Conservation (phyloP, 345 rosid genomes). For the Fremontodendron californicum region DNA sequence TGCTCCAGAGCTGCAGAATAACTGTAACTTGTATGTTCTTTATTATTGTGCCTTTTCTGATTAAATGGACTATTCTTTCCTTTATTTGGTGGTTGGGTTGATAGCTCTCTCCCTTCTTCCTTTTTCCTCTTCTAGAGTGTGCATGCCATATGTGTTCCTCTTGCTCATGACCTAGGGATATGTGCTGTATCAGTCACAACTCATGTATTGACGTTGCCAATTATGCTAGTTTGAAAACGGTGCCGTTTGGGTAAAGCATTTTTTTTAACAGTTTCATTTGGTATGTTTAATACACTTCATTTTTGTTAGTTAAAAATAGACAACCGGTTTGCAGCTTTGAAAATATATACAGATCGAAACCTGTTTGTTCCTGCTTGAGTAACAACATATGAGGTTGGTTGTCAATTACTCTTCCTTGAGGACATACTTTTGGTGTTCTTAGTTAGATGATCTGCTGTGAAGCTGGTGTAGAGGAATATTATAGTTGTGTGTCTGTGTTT, state of each 20-base stretch:
- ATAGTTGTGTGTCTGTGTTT: not conserved
- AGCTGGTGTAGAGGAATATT: not conserved
- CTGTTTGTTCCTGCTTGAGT: not conserved
- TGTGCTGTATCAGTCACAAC: not conserved
- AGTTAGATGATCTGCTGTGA: not conserved
- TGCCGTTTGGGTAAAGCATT: not conserved
- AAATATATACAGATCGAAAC: not conserved
- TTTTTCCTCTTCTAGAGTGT: no score
- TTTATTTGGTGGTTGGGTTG: not conserved
- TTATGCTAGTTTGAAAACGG: not conserved
- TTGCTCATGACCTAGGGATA: not conserved
- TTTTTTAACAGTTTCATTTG: not conserved
- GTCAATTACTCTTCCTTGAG: not conserved
- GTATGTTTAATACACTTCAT: not conserved
- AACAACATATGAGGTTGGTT: not conserved
- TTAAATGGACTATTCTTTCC: not conserved
- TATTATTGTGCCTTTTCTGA: not conserved
- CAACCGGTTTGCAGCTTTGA: not conserved
- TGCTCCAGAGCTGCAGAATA: constrained; percentile 72
- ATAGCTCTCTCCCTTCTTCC: not conserved
- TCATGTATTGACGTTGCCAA: not conserved
- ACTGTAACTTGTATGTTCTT: constrained; percentile 74
- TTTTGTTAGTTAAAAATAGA: not conserved
- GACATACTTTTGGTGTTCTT: not conserved
- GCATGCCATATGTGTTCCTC: not conserved